Evolutionary conservation across 495 filamentous ascomycete species (phyloP).

Genomic region (Melanomma pulvis-pyrius): DNA sequence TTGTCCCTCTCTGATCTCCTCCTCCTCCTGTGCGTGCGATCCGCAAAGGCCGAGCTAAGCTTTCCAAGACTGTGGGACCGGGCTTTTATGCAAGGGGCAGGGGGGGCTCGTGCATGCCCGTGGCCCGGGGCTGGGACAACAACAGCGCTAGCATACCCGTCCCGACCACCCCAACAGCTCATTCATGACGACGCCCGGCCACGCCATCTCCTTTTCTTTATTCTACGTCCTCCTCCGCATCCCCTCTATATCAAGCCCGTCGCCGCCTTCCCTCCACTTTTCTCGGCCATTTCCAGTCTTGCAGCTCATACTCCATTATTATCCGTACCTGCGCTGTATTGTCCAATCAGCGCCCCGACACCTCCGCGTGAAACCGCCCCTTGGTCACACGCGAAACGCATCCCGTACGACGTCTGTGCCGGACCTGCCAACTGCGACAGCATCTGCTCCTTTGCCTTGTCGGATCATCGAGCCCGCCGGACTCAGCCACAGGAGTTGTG

Average conservation of each 20-base stretch:
- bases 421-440: background rate
- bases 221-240: background rate
- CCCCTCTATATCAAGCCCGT: background rate
- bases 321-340: background rate
- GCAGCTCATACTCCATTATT: background rate
- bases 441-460: no score
- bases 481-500: background rate
- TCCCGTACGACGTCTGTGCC: no score
- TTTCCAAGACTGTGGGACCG: background rate
- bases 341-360: background rate
- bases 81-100: constrained; percentile 14
- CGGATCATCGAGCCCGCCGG: background rate
- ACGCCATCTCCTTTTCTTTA: background rate
- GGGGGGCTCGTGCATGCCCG: background rate
- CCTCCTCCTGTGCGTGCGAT: background rate
- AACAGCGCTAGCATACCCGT: no score
- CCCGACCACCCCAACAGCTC: background rate
- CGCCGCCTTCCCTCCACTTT: background rate
- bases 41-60: constrained; percentile 4
- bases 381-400: constrained; percentile 13
- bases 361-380: background rate
- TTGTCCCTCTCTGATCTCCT: background rate
- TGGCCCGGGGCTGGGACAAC: background rate
- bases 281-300: background rate
- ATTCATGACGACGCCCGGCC: background rate